phyloP scores from a whole-genome alignment of 2,329 filamentous ascomycete species.

The Sporothrix variecibatus region DNA sequence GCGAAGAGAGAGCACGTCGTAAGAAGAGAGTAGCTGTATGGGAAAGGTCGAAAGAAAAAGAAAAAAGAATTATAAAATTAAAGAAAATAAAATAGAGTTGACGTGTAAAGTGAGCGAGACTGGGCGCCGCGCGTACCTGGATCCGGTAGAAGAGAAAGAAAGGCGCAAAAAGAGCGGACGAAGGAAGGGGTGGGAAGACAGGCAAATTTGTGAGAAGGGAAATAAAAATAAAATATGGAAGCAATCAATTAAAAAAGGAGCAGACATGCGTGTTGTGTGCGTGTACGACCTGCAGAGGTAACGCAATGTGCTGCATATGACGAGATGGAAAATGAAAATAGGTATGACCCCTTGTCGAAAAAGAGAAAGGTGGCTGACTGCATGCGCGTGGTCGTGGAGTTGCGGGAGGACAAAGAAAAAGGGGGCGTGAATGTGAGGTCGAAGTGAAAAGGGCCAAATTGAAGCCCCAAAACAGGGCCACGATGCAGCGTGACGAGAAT shows the following conservation, averaged over 20 bases:
- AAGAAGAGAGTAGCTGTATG: not conserved
- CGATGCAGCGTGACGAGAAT: conserved; percentile 2
- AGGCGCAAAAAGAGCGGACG: conserved; percentile 5
- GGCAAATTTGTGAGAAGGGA: not conserved
- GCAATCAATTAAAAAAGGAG: conserved; percentile 16
- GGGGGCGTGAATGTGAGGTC: not conserved
- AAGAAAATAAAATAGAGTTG: not conserved
- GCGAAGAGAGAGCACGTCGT: not conserved
- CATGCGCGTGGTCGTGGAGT: conserved; percentile 2
- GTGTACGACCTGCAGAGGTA: conserved; percentile 21
- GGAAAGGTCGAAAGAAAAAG: not conserved
- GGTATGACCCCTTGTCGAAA: not conserved
- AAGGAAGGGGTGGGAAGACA: not conserved
- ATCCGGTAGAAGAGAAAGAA: conserved; percentile 14
- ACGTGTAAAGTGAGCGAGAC: conserved; percentile 13
- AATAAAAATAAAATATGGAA: not conserved
- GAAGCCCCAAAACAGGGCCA: not conserved
- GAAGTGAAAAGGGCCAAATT: not conserved
- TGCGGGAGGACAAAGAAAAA: not conserved
- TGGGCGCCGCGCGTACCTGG: conserved; percentile 25
- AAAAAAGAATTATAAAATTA: not conserved
- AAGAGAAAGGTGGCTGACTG: conserved; percentile 12
- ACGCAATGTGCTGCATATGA: conserved; percentile 22
- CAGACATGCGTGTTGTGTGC: conserved; percentile 17
- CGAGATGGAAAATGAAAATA: conserved; percentile 14